A percentile compares a stretch with the other conserved stretches of the same genome.
Evolutionary conservation across 1,284 basidiomycete species (phyloP).

Genomic region (Puccinia sorghi): DNA sequence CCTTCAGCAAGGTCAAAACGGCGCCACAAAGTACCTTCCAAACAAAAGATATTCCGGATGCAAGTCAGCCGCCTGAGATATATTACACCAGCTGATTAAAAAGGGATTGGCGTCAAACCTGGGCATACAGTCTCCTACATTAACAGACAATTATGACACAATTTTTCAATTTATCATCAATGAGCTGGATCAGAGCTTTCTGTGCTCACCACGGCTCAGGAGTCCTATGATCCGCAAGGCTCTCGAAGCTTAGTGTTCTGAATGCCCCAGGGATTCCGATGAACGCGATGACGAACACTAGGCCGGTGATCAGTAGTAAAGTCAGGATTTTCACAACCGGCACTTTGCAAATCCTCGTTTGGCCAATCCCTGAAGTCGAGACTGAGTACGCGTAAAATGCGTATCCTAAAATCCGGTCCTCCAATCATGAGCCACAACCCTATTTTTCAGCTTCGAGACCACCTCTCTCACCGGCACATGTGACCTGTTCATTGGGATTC

Average conservation of each 20-base stretch:
- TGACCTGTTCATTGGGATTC: neutral
- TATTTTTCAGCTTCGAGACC: neutral
- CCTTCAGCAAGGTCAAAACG: slow-evolving; percentile 19
- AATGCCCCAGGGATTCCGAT: neutral
- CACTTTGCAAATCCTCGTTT: slow-evolving; percentile 9
- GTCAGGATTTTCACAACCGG: slow-evolving; percentile 11
- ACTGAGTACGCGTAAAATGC: slow-evolving; percentile 16
- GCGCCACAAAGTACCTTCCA: slow-evolving; percentile 1
- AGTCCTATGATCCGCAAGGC: neutral
- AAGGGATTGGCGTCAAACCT: slow-evolving; percentile 9
- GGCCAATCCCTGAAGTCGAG: neutral
- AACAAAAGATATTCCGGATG: neutral
- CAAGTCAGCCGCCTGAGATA: neutral
- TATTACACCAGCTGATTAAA: neutral
- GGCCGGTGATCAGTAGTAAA: neutral
- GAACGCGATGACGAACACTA: neutral
- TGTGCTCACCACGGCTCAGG: neutral
- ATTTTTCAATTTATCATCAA: neutral
- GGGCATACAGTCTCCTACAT: neutral
- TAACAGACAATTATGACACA: neutral
- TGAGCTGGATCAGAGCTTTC: neutral
- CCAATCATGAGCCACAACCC: neutral
- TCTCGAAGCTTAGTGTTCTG: neutral
- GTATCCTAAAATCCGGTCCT: neutral
- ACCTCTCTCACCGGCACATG: slow-evolving; percentile 5